These are phyloP conservation scores for Trichoderma gamsii DNA, from an alignment of 495 filamentous ascomycete genomes.

Conservation along the genomic window DNA sequence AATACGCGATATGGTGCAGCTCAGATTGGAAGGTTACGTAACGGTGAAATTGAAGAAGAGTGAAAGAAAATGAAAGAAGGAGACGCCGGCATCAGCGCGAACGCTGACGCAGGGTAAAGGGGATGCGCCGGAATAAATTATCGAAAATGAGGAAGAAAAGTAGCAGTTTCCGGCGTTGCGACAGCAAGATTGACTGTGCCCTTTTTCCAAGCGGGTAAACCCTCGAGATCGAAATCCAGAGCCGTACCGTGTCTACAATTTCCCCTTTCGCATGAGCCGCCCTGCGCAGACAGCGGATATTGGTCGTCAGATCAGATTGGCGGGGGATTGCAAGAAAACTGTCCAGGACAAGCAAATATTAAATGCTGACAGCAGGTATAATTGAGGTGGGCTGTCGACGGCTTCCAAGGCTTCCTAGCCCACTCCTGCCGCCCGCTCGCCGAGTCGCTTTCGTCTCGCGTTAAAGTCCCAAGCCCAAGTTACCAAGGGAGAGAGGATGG, in stretches of 20 bases:
- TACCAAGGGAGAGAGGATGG: not conserved
- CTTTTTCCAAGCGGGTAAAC: not conserved
- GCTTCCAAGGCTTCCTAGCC: not conserved
- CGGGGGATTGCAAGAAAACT: not conserved
- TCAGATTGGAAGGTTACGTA: not conserved
- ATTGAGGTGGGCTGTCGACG: not conserved
- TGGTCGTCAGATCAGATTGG: not conserved
- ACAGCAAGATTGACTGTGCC: not conserved
- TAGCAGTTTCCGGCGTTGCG: not conserved
- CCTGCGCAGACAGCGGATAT: not conserved
- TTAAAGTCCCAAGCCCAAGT: not conserved
- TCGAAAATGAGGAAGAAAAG: not conserved
- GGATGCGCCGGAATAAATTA: not conserved
- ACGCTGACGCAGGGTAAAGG: not conserved
- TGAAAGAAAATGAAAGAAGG: not conserved
- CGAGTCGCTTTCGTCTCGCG: not conserved
- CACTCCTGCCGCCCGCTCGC: slow-evolving; percentile 1
- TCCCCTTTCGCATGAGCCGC: not conserved
- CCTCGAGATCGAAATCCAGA: too few relatives aligned
- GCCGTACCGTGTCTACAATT: too few relatives aligned
- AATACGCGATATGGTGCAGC: not conserved
- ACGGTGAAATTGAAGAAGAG: not conserved
- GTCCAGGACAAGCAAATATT: not conserved
- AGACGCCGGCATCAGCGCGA: not conserved
- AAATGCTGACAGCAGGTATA: slow-evolving; percentile 4